A percentile compares a stretch with the other conserved stretches of the same genome.
These are phyloP conservation scores for Artemisia argyi DNA, from an alignment of 129 eudicot genomes.

Conservation along the genomic window DNA sequence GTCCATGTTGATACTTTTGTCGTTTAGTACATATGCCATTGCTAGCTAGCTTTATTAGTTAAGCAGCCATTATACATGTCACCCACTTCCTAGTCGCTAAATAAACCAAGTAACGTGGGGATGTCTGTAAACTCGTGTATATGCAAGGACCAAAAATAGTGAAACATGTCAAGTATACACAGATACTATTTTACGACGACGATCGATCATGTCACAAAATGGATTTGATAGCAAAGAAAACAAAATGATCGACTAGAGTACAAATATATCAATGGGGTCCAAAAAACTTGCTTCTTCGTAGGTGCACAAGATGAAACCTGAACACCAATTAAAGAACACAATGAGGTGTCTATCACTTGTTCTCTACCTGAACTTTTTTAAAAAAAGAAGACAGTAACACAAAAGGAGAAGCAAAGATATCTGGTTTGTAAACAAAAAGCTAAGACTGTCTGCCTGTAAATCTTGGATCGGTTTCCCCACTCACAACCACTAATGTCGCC, in stretches of 20 bases:
- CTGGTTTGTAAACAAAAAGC: conserved; percentile 39
- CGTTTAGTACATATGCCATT: not conserved
- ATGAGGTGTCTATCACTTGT: conserved; percentile 36
- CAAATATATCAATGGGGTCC: conserved; percentile 9
- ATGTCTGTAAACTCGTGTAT: conserved; percentile 15
- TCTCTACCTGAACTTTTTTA: conserved; percentile 14
- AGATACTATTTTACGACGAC: not conserved
- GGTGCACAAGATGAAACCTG: conserved; percentile 19
- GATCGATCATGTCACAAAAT: conserved; percentile 3
- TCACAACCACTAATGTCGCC: not conserved
- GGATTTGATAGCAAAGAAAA: conserved; percentile 16
- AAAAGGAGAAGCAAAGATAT: conserved; percentile 31
- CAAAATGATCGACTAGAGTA: conserved; percentile 11
- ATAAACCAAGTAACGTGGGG: conserved; percentile 22
- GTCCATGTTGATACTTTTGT: conserved; percentile 17
- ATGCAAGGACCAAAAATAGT: not conserved
- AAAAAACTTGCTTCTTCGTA: conserved; percentile 29
- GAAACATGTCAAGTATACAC: too few relatives aligned
- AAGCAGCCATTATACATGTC: not conserved
- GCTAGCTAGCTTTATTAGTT: too few relatives aligned
- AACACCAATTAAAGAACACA: conserved; percentile 22
- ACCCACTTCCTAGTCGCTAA: not conserved
- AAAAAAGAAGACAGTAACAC: conserved; percentile 8
- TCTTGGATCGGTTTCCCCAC: conserved; percentile 40
- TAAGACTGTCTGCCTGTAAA: conserved; percentile 31